Base-by-base conservation (phyloP, 176 grass and related monocot species). In the Microstegium vimineum region DNA sequence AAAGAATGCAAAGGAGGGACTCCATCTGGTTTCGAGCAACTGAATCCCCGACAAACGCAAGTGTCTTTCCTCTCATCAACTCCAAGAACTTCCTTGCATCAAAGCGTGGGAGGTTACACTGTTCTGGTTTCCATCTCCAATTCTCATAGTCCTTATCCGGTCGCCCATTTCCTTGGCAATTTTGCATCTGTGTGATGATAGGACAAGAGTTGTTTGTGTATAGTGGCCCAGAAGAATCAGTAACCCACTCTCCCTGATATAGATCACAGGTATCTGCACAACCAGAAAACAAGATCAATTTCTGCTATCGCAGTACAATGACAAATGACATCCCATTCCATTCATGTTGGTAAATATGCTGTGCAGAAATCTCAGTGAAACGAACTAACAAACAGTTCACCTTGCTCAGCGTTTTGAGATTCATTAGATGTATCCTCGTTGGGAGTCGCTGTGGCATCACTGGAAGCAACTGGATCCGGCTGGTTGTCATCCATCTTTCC, bases 11-110 rank as follows among this genome's bases (percentile, higher is more conserved):
- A 68, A 94, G 74, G 25, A 98, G 88, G 77, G 95, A 98, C 46
- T 98, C 95, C 92, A 95, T 94, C 82, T 98, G 95, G 82, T 98
- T 98, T 66, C 90, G 83, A 34, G 95, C 95, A 75, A 98, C 95
- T 9, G 92, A 98, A 83, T 98, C 92, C 37, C 92, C 95, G 61
- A 94, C 82, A 80, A 98, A 98, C 4, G 95, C 92, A 74, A 98
- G 56, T 23, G 95, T 98, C 86, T 98, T 98, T 40, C 82, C 84
- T 86, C 88, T 93, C 95, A 98, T 95, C 73, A 95, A 84, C 74
- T 98, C 90, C 57, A 98, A 81, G 81, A 98, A 98, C 78, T 93
- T 98, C 14, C 32, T 83, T 38, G 79, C 89, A 86, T 98, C 80
- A 82, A 98, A 90, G 62, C 85, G 90, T 16, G 95, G 92, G 63